Evolutionary conservation across 306 rosid genomes (phyloP).

Genomic region (Prunus campanulata): DNA sequence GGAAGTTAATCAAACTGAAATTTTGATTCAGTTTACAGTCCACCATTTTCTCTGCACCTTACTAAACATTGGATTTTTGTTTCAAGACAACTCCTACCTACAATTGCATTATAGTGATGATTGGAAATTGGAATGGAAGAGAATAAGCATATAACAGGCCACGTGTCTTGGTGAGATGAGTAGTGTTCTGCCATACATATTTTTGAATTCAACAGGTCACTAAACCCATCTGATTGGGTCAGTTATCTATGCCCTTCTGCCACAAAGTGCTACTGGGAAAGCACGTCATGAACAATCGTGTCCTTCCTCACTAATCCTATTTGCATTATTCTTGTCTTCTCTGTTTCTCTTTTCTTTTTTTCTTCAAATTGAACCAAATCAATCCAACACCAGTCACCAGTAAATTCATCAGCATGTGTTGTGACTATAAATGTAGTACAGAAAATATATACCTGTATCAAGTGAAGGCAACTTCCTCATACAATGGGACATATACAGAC

Average conservation of each 20-base stretch:
- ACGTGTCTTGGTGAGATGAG: not conserved
- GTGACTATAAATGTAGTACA: not conserved
- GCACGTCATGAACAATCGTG: not conserved
- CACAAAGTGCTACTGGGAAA: not conserved
- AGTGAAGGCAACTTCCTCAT: slow-evolving; percentile 67
- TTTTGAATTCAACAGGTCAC: not conserved
- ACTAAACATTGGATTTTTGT: not conserved
- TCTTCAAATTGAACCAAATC: not conserved
- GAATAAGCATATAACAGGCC: not conserved
- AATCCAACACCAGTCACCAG: not conserved
- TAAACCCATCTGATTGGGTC: not conserved
- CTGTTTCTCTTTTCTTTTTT: not conserved
- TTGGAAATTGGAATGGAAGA: not conserved
- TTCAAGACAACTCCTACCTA: not conserved
- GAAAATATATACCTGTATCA: slow-evolving; percentile 58
- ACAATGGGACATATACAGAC: slow-evolving; percentile 67
- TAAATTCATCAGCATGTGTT: not conserved
- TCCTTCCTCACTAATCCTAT: not conserved
- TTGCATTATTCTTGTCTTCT: not conserved
- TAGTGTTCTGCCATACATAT: not conserved
- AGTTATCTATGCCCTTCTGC: not conserved
- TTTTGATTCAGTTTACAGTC: not conserved
- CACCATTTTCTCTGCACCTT: not conserved
- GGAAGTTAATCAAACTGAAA: not conserved
- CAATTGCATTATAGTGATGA: not conserved